Evolutionary conservation across 768 basidiomycete species (phyloP), one percentile per base, ranked within the genome.

Genomic region (Nidularia pulvinata): DNA sequence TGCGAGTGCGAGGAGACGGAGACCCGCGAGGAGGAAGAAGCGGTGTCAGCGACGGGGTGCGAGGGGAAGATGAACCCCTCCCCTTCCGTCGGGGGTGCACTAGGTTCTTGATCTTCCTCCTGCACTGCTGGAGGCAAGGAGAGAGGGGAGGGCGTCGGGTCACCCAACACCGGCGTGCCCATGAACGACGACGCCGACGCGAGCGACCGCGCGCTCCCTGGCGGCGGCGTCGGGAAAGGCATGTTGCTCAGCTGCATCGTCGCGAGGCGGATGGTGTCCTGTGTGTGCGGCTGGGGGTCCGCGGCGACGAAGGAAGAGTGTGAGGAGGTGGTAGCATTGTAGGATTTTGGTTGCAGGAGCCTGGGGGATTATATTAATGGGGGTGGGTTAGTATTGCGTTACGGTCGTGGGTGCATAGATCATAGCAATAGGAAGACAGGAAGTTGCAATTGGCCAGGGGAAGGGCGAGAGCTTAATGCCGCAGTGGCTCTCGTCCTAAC

Each of bases 191-290:
- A 19, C 19, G 19, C 60, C 19, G 32, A 35, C 49, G 7, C 16
- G 10, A 11, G 7, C 7, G 11, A 48, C 45, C 35, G 44, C 33
- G 13, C 33, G 33, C 14, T 53, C 47, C n/a, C 33, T 47, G 59
- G 11, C 11, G 49, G 50, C 14, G 60, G 59, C 36, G 61, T 57
- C 13, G 78, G 66, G 52, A 75, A 66, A 4, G 78, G 69, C 65
- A 84, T 77, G 50, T 71, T 74, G 14, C 88, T 88, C 3, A 92
- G 74, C 49, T 85, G 76, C 63, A 91, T 77, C 0, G 89, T 91
- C 57, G 71, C 77, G 34, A 81, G 73, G 14, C 90, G 83, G 55
- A 91, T 92, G 32, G 78, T 75, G 57, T 79, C 79, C 57, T 83
- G 84, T 1, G 83, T 83, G 59, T 84, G 88, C 7, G 80, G 72